These are phyloP conservation scores for Calonectria pteridis DNA, from an alignment of 2,329 filamentous ascomycete species.

Conservation along the genomic window DNA sequence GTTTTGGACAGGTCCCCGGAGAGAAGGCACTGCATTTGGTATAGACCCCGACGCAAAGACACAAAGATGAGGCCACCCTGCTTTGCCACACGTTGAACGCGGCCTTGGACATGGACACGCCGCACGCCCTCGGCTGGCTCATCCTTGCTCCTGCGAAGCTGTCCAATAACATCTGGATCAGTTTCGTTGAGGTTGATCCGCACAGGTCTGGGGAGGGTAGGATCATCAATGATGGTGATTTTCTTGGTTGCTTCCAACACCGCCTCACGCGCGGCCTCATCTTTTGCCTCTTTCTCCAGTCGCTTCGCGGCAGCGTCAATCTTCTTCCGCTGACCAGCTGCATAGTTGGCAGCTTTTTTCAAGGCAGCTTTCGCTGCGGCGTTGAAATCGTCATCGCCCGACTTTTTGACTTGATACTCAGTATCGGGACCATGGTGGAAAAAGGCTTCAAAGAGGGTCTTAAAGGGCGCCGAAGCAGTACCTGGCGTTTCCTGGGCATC, in stretches of 20 bases:
- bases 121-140: slow-evolving; percentile 53
- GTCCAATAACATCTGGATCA: slow-evolving; percentile 37
- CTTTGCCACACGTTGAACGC: slow-evolving; percentile 83
- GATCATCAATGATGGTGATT: slow-evolving; percentile 66
- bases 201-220: slow-evolving; percentile 77
- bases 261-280: slow-evolving; percentile 32
- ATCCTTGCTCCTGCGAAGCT: slow-evolving; percentile 50
- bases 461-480: slow-evolving; percentile 81
- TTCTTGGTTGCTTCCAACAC: slow-evolving; percentile 45
- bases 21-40: slow-evolving; percentile 72
- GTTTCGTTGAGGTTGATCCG: slow-evolving; percentile 77
- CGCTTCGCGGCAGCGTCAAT: slow-evolving; percentile 39
- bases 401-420: slow-evolving; percentile 49
- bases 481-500: slow-evolving; percentile 78
- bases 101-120: slow-evolving; percentile 79
- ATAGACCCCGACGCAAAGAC: slow-evolving; percentile 83
- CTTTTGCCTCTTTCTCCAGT: slow-evolving; percentile 31
- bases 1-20: slow-evolving; percentile 84
- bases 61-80: slow-evolving; percentile 91
- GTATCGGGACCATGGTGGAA: slow-evolving; percentile 56
- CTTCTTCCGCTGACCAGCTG: slow-evolving; percentile 44
- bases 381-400: slow-evolving; percentile 41
- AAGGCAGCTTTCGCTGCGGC: slow-evolving; percentile 45
- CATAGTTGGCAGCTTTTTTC: slow-evolving; percentile 43
- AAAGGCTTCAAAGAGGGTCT: slow-evolving; percentile 83